A percentile compares a stretch with the other conserved stretches of the same genome.
Evolutionary conservation across 352 stramenopile species (phyloP).

Genomic region (Phytophthora sojae): DNA sequence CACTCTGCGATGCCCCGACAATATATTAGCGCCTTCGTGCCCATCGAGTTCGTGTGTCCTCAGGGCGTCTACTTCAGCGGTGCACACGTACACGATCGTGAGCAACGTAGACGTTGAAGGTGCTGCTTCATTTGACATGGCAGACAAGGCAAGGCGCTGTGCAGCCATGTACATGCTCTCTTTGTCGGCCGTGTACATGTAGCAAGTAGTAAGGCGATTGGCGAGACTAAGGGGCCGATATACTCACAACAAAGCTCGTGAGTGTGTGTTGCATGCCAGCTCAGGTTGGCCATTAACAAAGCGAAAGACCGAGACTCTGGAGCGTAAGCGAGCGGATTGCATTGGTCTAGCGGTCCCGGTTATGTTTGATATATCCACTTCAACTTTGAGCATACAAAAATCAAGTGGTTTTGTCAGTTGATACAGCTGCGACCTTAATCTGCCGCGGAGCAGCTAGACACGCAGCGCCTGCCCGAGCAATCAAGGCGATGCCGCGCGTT

Average conservation of each 20-base stretch:
- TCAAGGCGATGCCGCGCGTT: slow-evolving; percentile 13
- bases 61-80: neutral
- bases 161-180: neutral
- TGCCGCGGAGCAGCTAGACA: slow-evolving; percentile 7
- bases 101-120: neutral
- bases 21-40: neutral
- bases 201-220: neutral
- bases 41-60: neutral
- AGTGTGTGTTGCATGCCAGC: neutral
- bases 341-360: neutral
- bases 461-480: slow-evolving; percentile 4
- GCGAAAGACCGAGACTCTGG: slow-evolving; percentile 1
- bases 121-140: neutral
- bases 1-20: neutral
- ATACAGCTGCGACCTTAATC: slow-evolving; percentile 1
- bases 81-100: neutral
- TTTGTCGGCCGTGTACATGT: too few relatives aligned
- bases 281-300: neutral
- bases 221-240: neutral
- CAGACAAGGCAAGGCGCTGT: neutral
- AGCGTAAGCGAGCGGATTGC: slow-evolving; percentile 13
- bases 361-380: slow-evolving; percentile 13
- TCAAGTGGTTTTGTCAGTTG: neutral
- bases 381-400: slow-evolving; percentile 29
- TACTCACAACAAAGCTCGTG: slow-evolving; percentile 3